Evolutionary conservation across 345 rosid species (phyloP).

Genomic region (Trapa bicornis): DNA sequence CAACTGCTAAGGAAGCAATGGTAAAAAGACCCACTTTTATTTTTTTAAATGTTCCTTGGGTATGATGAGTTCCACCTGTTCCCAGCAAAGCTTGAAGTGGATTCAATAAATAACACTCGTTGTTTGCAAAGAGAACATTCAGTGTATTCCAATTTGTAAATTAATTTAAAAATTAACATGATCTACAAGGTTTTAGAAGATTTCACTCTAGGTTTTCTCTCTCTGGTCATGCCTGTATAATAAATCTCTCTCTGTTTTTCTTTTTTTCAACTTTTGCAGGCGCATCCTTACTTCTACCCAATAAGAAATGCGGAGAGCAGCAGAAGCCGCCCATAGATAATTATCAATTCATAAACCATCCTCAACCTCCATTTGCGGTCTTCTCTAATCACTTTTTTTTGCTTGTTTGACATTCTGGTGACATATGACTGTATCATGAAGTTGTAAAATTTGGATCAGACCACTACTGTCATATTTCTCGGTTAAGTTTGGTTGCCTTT

Average conservation of each 20-base stretch:
- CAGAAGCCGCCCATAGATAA: slow-evolving; percentile 34
- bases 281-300: slow-evolving; percentile 79
- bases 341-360: background rate
- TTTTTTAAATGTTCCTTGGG: background rate
- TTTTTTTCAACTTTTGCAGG: slow-evolving; percentile 30
- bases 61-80: background rate
- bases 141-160: too few relatives aligned
- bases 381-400: background rate
- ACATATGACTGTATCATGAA: background rate
- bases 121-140: too few relatives aligned
- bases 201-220: background rate
- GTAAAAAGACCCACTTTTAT: slow-evolving; percentile 15
- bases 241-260: too few relatives aligned
- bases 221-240: too few relatives aligned
- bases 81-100: background rate
- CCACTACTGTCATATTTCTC: too few relatives aligned
- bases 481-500: too few relatives aligned
- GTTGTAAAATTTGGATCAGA: background rate
- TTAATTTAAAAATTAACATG: too few relatives aligned
- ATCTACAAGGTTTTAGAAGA: too few relatives aligned
- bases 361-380: background rate
- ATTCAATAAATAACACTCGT: background rate
- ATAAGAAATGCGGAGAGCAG: slow-evolving; percentile 84
- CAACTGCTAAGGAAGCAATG: slow-evolving; percentile 97
- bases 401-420: background rate